Evolutionary conservation across 2,329 filamentous ascomycete genomes (phyloP), one percentile per base, ranked within the genome.

Genomic region (Proliferodiscus dingleyae): DNA sequence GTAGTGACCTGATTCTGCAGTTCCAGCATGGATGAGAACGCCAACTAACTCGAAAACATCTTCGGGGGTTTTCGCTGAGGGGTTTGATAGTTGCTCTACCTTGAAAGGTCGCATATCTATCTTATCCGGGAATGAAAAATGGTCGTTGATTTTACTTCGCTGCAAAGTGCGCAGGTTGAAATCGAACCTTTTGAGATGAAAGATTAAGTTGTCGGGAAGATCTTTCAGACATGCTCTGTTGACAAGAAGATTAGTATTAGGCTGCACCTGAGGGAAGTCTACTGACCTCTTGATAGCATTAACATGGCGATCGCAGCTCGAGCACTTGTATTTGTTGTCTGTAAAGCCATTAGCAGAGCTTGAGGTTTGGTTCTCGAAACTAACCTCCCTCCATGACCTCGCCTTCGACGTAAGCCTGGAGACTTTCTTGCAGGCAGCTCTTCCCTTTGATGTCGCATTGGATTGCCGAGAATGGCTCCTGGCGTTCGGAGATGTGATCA

Each of bases 311-410:
- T 89, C 87, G 63, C 93, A 98, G 4, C 81, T 85, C 23, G 89
- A 90, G 68, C 93, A 98, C 54, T 94, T 95, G 72, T 97, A 98
- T 68, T 95, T 96, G 71, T 98, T 97, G 59, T 95, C 89, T 84
- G 55, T 8, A 19, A 24, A 3, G 18, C 33, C 47, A 6, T 45
- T 34, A 47, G 37, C 15, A 16, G 28, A 48, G 65, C 51, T 66
- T n/a, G n/a, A n/a, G n/a, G n/a, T n/a, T n/a, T n/a, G n/a, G 58
- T 37, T 37, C 19, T 16, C n/a, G 5, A 3, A 21, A 64, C 74
- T 58, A 64, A 80, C 82, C 82, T 54, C 94, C 93, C 72, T 95
- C 89, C 85, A 98, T 90, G 28, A 93, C 82, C 66, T 98, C 93
- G 3, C 93, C 93, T 62, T 94, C 87, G 10, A 97, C 89, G 63